Evolutionary conservation across 2,329 filamentous ascomycete genomes (phyloP).

Genomic region (Curvularia sp.): DNA sequence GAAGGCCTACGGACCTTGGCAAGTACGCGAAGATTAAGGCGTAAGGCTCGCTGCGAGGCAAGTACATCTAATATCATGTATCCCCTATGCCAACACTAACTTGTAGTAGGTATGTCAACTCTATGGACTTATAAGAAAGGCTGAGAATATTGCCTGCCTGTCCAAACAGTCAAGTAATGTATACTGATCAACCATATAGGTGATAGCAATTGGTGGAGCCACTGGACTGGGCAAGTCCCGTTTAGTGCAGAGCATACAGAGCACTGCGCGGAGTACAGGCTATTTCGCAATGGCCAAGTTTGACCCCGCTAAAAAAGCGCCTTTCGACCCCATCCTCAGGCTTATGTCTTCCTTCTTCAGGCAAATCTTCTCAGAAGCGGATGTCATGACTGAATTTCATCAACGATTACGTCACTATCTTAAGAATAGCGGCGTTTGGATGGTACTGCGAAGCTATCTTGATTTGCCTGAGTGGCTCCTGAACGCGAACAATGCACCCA

Average conservation of each 20-base stretch:
- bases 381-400: conserved; percentile 68
- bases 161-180: not conserved
- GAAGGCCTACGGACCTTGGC: conserved; percentile 36
- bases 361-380: conserved; percentile 70
- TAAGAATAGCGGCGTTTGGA: conserved; percentile 62
- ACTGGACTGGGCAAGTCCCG: conserved; percentile 68
- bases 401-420: conserved; percentile 63
- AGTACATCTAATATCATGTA: not conserved
- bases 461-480: conserved; percentile 72
- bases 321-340: conserved; percentile 67
- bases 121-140: not conserved
- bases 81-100: not conserved
- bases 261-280: conserved; percentile 63
- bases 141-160: too few relatives aligned
- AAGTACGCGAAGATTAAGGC: conserved; percentile 54
- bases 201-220: conserved; percentile 64
- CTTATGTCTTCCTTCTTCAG: conserved; percentile 68
- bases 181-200: conserved; percentile 17
- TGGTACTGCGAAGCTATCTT: conserved; percentile 63
- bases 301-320: conserved; percentile 64
- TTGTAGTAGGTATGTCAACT: not conserved
- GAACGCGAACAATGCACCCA: conserved; percentile 31
- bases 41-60: conserved; percentile 63
- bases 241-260: conserved; percentile 65
- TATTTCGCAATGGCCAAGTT: conserved; percentile 69